Percentiles rank a stretch among this genome's conserved stretches.
phyloP scores from a whole-genome alignment of 2,329 filamentous ascomycete species.

The Macrophomina pseudophaseolina region DNA sequence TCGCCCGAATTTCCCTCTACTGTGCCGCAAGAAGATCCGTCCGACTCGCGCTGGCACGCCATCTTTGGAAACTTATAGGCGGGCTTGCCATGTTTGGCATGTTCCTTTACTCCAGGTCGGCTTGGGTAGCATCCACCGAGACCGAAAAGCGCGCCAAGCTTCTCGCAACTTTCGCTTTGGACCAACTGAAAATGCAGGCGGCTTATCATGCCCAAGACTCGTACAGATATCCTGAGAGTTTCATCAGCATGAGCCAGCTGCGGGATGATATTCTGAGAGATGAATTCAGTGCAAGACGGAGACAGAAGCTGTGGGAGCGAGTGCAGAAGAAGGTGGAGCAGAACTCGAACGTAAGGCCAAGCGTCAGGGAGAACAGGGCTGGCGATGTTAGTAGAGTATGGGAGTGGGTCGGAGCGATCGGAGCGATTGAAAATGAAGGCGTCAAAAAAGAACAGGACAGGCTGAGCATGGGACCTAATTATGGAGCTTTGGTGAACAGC shows the following conservation, averaged over 20 bases:
- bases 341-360: conserved; percentile 89
- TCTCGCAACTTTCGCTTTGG: conserved; percentile 82
- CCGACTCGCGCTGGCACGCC: conserved; percentile 79
- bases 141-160: conserved; percentile 77
- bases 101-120: conserved; percentile 66
- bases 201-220: conserved; percentile 72
- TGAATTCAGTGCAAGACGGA: conserved; percentile 75
- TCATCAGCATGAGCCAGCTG: conserved; percentile 85
- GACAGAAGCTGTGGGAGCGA: conserved; percentile 82
- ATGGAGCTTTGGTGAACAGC: conserved; percentile 30
- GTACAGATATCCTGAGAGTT: conserved; percentile 71
- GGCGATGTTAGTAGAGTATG: conserved; percentile 66
- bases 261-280: conserved; percentile 87
- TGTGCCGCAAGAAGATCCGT: conserved; percentile 80
- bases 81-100: conserved; percentile 50
- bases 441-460: conserved; percentile 35
- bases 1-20: conserved; percentile 86
- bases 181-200: conserved; percentile 82
- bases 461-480: conserved; percentile 37
- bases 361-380: conserved; percentile 65
- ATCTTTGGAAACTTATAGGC: conserved; percentile 83
- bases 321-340: conserved; percentile 86
- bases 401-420: conserved; percentile 70
- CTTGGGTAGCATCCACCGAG: conserved; percentile 66
- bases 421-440: conserved; percentile 6